Conservation (phyloP, 345 rosid genomes). For the Punica granatum region DNA sequence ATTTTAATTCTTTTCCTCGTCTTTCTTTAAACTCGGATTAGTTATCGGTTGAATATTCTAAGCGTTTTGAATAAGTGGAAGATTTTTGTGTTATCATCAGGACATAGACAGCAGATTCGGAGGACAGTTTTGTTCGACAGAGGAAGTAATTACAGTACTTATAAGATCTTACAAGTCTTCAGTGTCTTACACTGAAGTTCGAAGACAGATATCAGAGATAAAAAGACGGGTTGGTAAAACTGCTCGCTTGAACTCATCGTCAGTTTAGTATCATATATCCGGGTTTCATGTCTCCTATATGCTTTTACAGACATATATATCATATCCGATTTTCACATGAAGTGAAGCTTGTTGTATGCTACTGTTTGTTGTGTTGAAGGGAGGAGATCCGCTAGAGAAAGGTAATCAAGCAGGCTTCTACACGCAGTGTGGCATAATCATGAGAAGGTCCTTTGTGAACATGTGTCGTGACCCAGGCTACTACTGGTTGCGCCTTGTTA, state of each 20-base stretch:
- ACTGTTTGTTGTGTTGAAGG: neutral
- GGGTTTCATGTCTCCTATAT: neutral
- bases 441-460: slow-evolving; percentile 45
- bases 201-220: slow-evolving; percentile 19
- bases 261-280: neutral
- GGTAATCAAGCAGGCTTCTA: slow-evolving; percentile 25
- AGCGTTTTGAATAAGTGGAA: neutral
- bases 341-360: neutral
- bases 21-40: neutral
- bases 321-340: neutral
- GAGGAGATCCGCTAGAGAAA: slow-evolving; percentile 9
- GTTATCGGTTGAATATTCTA: neutral
- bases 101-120: slow-evolving; percentile 27
- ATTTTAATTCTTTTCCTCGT: neutral
- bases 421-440: slow-evolving; percentile 28
- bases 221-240: slow-evolving; percentile 19
- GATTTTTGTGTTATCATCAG: slow-evolving; percentile 9
- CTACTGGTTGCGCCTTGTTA: slow-evolving; percentile 51
- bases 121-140: slow-evolving; percentile 13
- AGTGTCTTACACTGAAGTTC: slow-evolving; percentile 17
- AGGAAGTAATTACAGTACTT: slow-evolving; percentile 34
- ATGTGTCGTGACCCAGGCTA: slow-evolving; percentile 61
- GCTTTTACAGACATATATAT: too few species aligned
- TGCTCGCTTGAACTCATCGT: neutral
- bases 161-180: slow-evolving; percentile 32